Evolutionary conservation across 1,284 basidiomycete species (phyloP).

Genomic region (Cutaneotrichosporon cutaneum): DNA sequence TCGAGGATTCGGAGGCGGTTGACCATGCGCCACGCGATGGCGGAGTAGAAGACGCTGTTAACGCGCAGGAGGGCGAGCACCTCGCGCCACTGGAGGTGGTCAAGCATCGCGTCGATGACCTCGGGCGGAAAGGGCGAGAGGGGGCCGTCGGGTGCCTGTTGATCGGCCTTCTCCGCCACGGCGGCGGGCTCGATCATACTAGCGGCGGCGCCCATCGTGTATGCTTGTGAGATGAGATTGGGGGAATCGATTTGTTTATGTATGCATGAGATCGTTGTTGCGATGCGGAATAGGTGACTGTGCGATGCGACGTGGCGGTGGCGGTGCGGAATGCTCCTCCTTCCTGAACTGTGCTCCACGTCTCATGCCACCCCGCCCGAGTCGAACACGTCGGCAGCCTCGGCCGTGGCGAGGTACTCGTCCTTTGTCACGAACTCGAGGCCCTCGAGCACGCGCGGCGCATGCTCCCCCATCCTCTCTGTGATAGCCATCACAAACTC

Average conservation of each 20-base stretch:
- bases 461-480: slow-evolving; percentile 1
- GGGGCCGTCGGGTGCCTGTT: neutral
- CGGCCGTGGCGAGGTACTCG: slow-evolving; percentile 18
- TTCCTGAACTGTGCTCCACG: slow-evolving; percentile 5
- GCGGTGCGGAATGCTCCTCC: neutral
- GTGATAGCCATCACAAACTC: neutral
- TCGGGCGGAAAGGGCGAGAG: slow-evolving; percentile 11
- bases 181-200: neutral
- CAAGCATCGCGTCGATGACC: slow-evolving; percentile 12
- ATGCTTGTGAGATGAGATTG: neutral
- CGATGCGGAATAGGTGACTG: neutral
- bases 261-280: neutral
- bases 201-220: neutral
- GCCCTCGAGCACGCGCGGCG: slow-evolving; percentile 15
- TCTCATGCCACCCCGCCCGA: slow-evolving; percentile 8
- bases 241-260: neutral
- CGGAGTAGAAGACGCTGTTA: slow-evolving; percentile 8
- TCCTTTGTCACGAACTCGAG: slow-evolving; percentile 13
- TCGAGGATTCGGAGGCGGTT: neutral
- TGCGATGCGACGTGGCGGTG: slow-evolving; percentile 1
- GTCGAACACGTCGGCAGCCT: slow-evolving; percentile 14
- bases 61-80: slow-evolving; percentile 7
- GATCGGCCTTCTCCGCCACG: no score
- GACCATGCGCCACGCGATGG: neutral
- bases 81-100: neutral